A percentile compares a stretch with the other conserved stretches of the same genome.
phyloP scores from a whole-genome alignment of 805 yeast species.

The Kluyveromyces starmeri region DNA sequence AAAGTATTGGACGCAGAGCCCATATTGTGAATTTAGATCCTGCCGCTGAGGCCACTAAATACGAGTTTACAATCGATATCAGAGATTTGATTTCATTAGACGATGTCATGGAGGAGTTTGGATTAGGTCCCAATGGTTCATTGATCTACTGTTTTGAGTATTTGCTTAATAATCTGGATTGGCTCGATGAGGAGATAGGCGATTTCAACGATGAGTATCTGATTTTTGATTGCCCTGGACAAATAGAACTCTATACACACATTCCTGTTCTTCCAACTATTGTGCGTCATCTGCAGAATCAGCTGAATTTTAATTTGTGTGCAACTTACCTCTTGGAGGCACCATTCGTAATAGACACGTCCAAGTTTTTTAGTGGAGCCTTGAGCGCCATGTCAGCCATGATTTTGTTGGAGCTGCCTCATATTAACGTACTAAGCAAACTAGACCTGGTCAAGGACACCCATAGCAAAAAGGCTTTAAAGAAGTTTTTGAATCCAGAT shows the following conservation, averaged over 20 bases:
- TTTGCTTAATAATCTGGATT: slow-evolving; percentile 78
- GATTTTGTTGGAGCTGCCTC: slow-evolving; percentile 92
- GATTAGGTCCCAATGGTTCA: slow-evolving; percentile 93
- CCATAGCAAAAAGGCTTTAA: slow-evolving; percentile 64
- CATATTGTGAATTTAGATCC: slow-evolving; percentile 95
- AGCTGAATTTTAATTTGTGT: slow-evolving; percentile 78
- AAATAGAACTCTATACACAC: slow-evolving; percentile 89
- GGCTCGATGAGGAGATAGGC: slow-evolving; percentile 97
- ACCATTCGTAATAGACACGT: slow-evolving; percentile 80
- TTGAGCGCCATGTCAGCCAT: slow-evolving; percentile 96
- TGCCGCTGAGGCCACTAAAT: slow-evolving; percentile 90
- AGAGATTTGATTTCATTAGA: slow-evolving; percentile 82
- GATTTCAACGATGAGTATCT: slow-evolving; percentile 90
- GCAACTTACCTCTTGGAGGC: slow-evolving; percentile 91
- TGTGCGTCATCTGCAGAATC: slow-evolving; percentile 73
- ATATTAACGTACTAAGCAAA: slow-evolving; percentile 81
- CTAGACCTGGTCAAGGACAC: slow-evolving; percentile 78
- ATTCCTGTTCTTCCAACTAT: slow-evolving; percentile 87
- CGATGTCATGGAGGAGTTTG: slow-evolving; percentile 93
- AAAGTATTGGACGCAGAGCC: slow-evolving; percentile 82
- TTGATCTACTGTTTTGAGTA: slow-evolving; percentile 90
- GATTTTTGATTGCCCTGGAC: slow-evolving; percentile 96
- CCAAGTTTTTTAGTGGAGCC: slow-evolving; percentile 93
- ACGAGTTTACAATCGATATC: slow-evolving; percentile 86
- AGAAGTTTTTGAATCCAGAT: slow-evolving; percentile 84